A percentile compares a stretch with the other conserved stretches of the same genome.
These are phyloP conservation scores for Aspergillus novofumigatus DNA, from an alignment of 2,329 filamentous ascomycete genomes.

Conservation along the genomic window DNA sequence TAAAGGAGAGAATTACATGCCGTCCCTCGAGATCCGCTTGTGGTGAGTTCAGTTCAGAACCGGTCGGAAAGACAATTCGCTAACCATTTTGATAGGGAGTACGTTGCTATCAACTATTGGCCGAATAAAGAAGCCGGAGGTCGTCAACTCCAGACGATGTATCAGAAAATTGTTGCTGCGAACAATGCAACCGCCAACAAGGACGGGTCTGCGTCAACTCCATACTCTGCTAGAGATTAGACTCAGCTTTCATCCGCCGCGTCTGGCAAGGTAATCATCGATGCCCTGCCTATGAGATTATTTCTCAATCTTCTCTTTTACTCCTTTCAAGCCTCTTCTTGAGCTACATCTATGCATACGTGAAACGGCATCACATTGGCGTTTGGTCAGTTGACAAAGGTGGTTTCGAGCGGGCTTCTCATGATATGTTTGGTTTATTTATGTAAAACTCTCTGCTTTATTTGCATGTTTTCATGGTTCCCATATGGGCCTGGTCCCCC, in stretches of 20 bases:
- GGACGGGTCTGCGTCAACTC: slow-evolving; percentile 17
- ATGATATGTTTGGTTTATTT: slow-evolving; percentile 19
- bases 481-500: slow-evolving; percentile 9
- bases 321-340: slow-evolving; percentile 7
- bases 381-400: slow-evolving; percentile 18
- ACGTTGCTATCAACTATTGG: slow-evolving; percentile 44
- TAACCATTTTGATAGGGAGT: slow-evolving; percentile 37
- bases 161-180: slow-evolving; percentile 33
- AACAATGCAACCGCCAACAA: slow-evolving; percentile 21
- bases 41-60: slow-evolving; percentile 34
- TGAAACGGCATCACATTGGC: slow-evolving; percentile 24
- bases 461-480: slow-evolving; percentile 4
- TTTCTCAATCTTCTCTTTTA: slow-evolving; percentile 7
- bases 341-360: slow-evolving; percentile 11
- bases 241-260: not conserved
- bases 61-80: not conserved
- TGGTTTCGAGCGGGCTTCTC: slow-evolving; percentile 6
- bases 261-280: not conserved
- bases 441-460: slow-evolving; percentile 15
- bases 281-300: not conserved
- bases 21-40: slow-evolving; percentile 40
- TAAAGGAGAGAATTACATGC: slow-evolving; percentile 34
- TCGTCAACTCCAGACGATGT: slow-evolving; percentile 35
- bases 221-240: slow-evolving; percentile 25
- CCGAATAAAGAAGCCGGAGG: slow-evolving; percentile 42